Conservation (phyloP, 176 grass and related monocot species). For the Paspalum vaginatum region DNA sequence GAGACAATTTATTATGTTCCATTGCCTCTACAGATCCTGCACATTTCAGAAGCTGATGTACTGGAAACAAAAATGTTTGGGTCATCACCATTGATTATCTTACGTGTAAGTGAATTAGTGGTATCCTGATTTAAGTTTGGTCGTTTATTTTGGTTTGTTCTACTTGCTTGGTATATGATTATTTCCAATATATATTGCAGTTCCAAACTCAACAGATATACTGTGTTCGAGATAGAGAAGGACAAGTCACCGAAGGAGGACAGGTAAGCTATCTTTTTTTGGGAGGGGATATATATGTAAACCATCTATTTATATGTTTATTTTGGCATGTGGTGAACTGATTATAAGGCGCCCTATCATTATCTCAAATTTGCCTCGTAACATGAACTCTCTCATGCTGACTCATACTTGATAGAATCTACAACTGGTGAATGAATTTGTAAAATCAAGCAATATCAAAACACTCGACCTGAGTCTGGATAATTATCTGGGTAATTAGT, state of each 20-base stretch:
- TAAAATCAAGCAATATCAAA: neutral
- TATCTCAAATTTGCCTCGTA: neutral
- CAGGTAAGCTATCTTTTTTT: constrained; percentile 63
- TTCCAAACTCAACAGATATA: constrained; percentile 98
- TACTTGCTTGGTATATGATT: constrained; percentile 28
- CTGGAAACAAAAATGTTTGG: constrained; percentile 98
- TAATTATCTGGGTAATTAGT: neutral
- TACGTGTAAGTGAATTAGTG: constrained; percentile 53
- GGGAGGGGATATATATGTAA: neutral
- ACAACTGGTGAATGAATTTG: neutral
- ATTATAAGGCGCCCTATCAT: constrained; percentile 16
- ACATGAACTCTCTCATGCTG: neutral
- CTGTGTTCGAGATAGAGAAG: constrained; percentile 85
- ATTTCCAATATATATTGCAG: constrained; percentile 51
- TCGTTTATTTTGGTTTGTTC: constrained; percentile 22
- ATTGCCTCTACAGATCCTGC: constrained; percentile 75
- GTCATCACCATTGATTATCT: constrained; percentile 72
- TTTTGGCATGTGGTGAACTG: neutral
- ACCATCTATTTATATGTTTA: neutral
- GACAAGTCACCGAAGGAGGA: constrained; percentile 74
- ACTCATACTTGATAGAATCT: neutral
- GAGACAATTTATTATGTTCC: constrained; percentile 9
- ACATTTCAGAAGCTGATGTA: constrained; percentile 93
- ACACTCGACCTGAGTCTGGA: neutral
- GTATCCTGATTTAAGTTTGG: neutral